These are phyloP conservation scores for Cytospora chrysosperma DNA, from an alignment of 2,329 filamentous ascomycete species.

Conservation along the genomic window DNA sequence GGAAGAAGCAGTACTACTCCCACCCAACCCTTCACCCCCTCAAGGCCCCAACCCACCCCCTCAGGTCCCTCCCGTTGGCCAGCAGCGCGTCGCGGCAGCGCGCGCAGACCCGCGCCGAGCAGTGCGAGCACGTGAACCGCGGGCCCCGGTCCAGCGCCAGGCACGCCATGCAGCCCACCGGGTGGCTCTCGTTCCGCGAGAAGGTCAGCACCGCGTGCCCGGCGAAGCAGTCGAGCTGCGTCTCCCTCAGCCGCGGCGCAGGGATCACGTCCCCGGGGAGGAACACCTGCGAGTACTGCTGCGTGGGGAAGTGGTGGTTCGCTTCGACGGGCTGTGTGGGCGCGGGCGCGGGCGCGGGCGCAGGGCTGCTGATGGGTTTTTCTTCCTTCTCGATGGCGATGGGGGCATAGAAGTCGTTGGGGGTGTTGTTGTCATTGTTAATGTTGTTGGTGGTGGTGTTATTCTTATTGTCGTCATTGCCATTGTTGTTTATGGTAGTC, in stretches of 20 bases:
- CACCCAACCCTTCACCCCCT: not conserved
- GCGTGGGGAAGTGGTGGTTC: constrained; percentile 31
- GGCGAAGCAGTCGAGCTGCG: constrained; percentile 47
- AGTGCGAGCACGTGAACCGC: constrained; percentile 50
- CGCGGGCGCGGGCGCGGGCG: constrained; percentile 25
- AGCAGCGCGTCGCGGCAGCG: constrained; percentile 45
- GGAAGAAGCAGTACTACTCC: not conserved
- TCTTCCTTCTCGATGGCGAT: not conserved
- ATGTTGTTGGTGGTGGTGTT: not conserved
- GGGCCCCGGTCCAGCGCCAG: constrained; percentile 43
- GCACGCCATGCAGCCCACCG: constrained; percentile 55
- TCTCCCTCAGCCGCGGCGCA: constrained; percentile 40
- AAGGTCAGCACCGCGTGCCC: constrained; percentile 49
- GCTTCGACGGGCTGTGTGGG: constrained; percentile 28
- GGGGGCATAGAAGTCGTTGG: not conserved
- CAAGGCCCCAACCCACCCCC: constrained; percentile 37
- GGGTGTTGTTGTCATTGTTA: not conserved
- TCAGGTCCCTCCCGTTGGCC: constrained; percentile 43
- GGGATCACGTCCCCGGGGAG: constrained; percentile 40
- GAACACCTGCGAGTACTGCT: constrained; percentile 30
- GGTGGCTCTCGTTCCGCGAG: constrained; percentile 48
- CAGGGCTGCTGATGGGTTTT: not conserved
- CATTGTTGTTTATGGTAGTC: not conserved
- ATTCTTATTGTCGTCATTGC: not conserved
- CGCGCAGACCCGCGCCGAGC: constrained; percentile 52